Base-by-base conservation (phyloP, 2,329 filamentous ascomycete genomes). In the Microcera coccophila region DNA sequence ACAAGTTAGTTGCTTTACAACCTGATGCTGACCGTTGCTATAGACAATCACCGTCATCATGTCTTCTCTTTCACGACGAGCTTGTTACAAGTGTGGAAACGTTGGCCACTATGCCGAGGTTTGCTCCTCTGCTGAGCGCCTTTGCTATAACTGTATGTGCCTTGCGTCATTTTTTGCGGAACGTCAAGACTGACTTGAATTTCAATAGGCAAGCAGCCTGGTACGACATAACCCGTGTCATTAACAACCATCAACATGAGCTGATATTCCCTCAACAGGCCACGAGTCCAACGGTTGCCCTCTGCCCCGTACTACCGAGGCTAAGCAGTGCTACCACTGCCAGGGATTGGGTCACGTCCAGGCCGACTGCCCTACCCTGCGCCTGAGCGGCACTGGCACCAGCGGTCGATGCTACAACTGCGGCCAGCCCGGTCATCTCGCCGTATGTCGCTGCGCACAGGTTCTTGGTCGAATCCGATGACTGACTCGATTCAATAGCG, bases 251-350 rank as follows among this genome's bases (percentile, higher is more conserved):
- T 26, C 19, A 17, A 35, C 40, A 4, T 34, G 5, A 31, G 34
- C 40, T 53, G 39, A 56, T 21, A 14, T 17, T 21, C 18, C 16
- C 36, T 17, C 36, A 31, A 35, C 42, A 57, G 86, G 89, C 67
- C 93, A 98, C 72, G 93, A 98, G 76, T 97, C 91, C 55, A 97
- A 95, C 74, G 87, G 86, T 69, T 98, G 93, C 79, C 93, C 93
- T 60, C 84, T 91, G 64, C 93, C 93, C 62, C 86, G 93, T 69
- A 96, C 91, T 49, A 96, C 93, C 53, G 93, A 98, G 74, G 90
- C 90, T 40, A 98, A 98, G 83, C 93, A 98, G 78, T 98, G 93
- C 82, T 98, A 98, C 70, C 93, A 97, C 75, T 98, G 93, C 79
- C 93, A 97, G 76, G 93, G 93, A 46, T 81, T 97, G 49, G 93